phyloP scores from a whole-genome alignment of 2,329 filamentous ascomycete species.

The Setomelanomma holmii region DNA sequence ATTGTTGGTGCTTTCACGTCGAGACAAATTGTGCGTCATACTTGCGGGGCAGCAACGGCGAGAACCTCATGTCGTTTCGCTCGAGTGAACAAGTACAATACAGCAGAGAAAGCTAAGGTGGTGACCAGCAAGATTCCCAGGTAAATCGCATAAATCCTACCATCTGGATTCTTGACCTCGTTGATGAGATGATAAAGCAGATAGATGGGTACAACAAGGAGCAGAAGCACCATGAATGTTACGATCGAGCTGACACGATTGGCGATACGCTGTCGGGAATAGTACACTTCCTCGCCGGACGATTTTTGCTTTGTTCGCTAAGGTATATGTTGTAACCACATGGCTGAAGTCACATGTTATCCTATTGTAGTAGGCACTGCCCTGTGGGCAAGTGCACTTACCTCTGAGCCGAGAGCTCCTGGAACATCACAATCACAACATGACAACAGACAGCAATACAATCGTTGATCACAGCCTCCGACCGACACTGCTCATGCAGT shows the following conservation, averaged over 20 bases:
- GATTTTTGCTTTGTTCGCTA: constrained; percentile 18
- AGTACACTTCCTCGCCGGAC: constrained; percentile 25
- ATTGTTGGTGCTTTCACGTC: not conserved
- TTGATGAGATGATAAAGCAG: constrained; percentile 28
- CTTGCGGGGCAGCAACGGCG: constrained; percentile 33
- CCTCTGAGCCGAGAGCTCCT: too few relatives aligned
- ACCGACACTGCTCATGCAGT: too few relatives aligned
- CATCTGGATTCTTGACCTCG: not conserved
- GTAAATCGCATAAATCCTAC: constrained; percentile 17
- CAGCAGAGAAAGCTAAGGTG: constrained; percentile 33
- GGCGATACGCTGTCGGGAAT: constrained; percentile 22
- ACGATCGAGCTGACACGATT: constrained; percentile 23
- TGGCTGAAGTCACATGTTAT: too few relatives aligned
- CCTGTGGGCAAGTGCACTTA: too few relatives aligned
- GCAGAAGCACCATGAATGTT: constrained; percentile 23
- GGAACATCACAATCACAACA: too few relatives aligned
- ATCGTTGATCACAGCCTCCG: too few relatives aligned
- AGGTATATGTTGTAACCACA: too few relatives aligned
- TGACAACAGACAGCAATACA: too few relatives aligned
- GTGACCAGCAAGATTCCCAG: constrained; percentile 26
- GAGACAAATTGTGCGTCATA: not conserved
- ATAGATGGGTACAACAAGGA: constrained; percentile 32
- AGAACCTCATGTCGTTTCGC: constrained; percentile 35
- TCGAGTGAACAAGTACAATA: constrained; percentile 29
- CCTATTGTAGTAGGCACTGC: too few relatives aligned